phyloP scores from a whole-genome alignment of 345 rosid genomes.

The Eucalyptus curtisii region DNA sequence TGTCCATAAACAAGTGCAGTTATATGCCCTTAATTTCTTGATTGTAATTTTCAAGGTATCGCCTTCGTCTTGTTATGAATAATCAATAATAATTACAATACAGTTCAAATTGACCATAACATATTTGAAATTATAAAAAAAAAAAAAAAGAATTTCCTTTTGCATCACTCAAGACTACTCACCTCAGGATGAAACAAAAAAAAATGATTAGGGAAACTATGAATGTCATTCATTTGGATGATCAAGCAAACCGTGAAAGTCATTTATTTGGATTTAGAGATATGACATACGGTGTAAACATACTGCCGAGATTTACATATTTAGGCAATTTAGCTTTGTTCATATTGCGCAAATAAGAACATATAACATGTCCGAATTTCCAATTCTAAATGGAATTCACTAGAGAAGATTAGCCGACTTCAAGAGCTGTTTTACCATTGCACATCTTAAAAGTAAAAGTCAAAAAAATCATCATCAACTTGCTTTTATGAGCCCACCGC shows the following conservation, averaged over 20 bases:
- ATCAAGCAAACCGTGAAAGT: no score
- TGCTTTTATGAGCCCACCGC: background rate
- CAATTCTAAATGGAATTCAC: no score
- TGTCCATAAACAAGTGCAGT: background rate
- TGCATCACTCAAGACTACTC: background rate
- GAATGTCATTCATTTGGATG: background rate
- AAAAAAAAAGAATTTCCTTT: accelerated
- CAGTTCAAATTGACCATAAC: background rate
- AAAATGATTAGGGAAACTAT: background rate
- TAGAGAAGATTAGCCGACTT: no score
- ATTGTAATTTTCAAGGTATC: background rate
- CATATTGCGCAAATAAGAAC: background rate
- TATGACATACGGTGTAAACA: background rate
- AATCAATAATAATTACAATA: background rate
- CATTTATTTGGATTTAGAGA: no score
- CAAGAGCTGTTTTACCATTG: background rate
- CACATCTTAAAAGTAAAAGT: no score
- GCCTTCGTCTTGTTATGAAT: no score
- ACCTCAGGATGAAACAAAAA: background rate
- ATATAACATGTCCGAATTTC: background rate
- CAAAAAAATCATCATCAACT: background rate
- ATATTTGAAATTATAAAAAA: no score
- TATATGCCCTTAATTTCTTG: background rate
- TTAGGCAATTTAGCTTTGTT: background rate
- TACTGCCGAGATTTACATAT: background rate